Evolutionary conservation across 257 asterid genomes (phyloP).

Genomic region (Capsicum baccatum): DNA sequence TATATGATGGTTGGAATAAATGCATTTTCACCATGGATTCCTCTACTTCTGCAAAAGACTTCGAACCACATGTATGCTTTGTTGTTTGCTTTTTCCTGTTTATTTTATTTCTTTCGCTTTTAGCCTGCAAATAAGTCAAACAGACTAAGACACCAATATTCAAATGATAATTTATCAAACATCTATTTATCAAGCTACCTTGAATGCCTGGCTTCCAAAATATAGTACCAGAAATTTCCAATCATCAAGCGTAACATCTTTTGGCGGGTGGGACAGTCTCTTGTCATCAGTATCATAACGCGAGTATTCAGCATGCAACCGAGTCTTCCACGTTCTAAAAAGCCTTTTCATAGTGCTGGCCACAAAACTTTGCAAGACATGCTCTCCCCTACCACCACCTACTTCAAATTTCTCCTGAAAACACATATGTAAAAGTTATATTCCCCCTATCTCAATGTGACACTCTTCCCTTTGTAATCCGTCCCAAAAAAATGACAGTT

Average conservation of each 20-base stretch:
- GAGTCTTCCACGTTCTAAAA: conserved; percentile 28
- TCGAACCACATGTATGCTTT: conserved; percentile 28
- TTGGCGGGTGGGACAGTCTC: conserved; percentile 22
- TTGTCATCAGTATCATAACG: conserved; percentile 4
- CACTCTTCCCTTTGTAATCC: not conserved
- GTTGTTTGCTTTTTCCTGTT: conserved; percentile 29
- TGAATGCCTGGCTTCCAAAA: conserved; percentile 22
- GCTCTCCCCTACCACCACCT: conserved; percentile 31
- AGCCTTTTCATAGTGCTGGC: conserved; percentile 27
- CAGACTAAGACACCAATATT: not conserved
- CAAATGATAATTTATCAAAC: conserved; percentile 18
- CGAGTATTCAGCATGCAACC: conserved; percentile 30
- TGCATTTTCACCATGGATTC: conserved; percentile 22
- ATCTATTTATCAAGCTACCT: conserved; percentile 18
- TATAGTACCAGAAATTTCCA: conserved; percentile 25
- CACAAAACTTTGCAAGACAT: conserved; percentile 18
- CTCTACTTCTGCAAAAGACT: conserved; percentile 30
- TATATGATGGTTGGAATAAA: conserved; percentile 6
- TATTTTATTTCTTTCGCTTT: conserved; percentile 23
- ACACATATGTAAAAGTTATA: not conserved
- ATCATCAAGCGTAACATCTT: conserved; percentile 26
- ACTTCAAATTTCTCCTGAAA: conserved; percentile 29
- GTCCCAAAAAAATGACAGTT: not conserved
- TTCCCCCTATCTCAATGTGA: not conserved
- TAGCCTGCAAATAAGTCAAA: conserved; percentile 8